A percentile compares a stretch with the other conserved stretches of the same genome.
phyloP scores from a whole-genome alignment of 306 rosid species.

The Bauhinia variegata region DNA sequence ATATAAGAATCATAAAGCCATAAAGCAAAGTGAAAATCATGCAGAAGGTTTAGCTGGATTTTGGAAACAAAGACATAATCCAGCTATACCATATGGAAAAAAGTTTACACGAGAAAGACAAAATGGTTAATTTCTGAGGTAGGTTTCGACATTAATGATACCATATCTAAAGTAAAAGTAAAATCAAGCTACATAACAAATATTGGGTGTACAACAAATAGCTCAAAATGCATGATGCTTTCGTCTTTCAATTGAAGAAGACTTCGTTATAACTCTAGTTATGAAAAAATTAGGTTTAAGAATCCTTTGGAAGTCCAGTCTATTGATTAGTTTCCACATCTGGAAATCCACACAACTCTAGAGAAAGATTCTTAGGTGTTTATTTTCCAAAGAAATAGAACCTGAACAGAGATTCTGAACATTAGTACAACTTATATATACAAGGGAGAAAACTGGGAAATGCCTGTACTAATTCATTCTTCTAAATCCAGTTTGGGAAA shows the following conservation, averaged over 20 bases:
- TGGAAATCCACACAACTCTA: slow-evolving; percentile 11
- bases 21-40: slow-evolving; percentile 23
- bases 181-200: slow-evolving; percentile 24
- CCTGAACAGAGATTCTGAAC: slow-evolving; percentile 10
- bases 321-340: slow-evolving; percentile 11
- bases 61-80: slow-evolving; percentile 39
- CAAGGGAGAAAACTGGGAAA: not conserved
- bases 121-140: slow-evolving; percentile 18
- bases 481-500: slow-evolving; percentile 10
- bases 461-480: slow-evolving; percentile 1
- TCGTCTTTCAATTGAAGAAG: slow-evolving; percentile 20
- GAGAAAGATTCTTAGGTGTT: no score
- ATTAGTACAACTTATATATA: not conserved
- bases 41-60: slow-evolving; percentile 22
- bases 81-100: slow-evolving; percentile 39
- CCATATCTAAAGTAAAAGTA: slow-evolving; percentile 6
- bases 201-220: slow-evolving; percentile 14
- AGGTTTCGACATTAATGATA: slow-evolving; percentile 29
- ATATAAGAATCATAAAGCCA: slow-evolving; percentile 29
- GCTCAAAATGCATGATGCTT: slow-evolving; percentile 1
- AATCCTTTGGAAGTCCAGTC: slow-evolving; percentile 21
- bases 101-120: slow-evolving; percentile 36
- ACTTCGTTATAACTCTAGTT: no score
- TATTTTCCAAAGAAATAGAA: slow-evolving; percentile 4
- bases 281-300: no score